Percentiles rank a stretch among this genome's conserved stretches.
phyloP scores from a whole-genome alignment of 805 yeast genomes.

The Maudiozyma bulderi region DNA sequence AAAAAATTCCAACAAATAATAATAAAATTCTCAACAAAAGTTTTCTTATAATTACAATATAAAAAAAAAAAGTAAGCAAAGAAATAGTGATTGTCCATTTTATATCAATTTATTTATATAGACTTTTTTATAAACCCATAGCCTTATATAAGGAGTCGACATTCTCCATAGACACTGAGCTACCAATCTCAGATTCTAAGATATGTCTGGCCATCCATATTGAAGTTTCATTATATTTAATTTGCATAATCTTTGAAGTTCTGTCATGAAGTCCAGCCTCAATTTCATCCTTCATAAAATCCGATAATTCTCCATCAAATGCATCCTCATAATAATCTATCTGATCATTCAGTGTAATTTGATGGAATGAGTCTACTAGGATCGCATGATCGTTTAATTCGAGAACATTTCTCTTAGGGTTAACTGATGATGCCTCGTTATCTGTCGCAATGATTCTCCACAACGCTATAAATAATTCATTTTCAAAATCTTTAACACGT shows the following conservation, averaged over 20 bases:
- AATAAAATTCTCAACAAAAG: too few relatives aligned
- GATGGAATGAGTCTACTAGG: conserved; percentile 32
- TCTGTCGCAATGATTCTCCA: conserved; percentile 40
- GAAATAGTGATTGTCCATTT: background rate
- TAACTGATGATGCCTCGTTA: background rate
- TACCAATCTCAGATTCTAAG: conserved; percentile 35
- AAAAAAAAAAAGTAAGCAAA: background rate
- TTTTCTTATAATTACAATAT: too few relatives aligned
- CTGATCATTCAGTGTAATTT: conserved; percentile 17
- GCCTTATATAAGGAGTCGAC: conserved; percentile 65
- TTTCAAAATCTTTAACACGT: conserved; percentile 28
- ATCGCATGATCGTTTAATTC: conserved; percentile 15
- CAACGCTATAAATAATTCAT: conserved; percentile 41
- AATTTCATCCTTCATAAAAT: conserved; percentile 29
- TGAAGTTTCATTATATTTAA: conserved; percentile 11
- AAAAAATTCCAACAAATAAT: too few relatives aligned
- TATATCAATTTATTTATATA: background rate
- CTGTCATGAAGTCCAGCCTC: conserved; percentile 29
- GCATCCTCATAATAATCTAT: conserved; percentile 28
- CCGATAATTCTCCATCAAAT: conserved; percentile 37
- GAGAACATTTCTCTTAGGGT: background rate
- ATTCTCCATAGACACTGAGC: conserved; percentile 63
- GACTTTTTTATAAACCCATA: conserved; percentile 39
- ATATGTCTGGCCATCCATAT: conserved; percentile 64
- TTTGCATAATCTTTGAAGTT: conserved; percentile 18